These are phyloP conservation scores for Pseudohyphozyma bogoriensis DNA, from an alignment of 768 basidiomycete genomes.

Conservation along the genomic window DNA sequence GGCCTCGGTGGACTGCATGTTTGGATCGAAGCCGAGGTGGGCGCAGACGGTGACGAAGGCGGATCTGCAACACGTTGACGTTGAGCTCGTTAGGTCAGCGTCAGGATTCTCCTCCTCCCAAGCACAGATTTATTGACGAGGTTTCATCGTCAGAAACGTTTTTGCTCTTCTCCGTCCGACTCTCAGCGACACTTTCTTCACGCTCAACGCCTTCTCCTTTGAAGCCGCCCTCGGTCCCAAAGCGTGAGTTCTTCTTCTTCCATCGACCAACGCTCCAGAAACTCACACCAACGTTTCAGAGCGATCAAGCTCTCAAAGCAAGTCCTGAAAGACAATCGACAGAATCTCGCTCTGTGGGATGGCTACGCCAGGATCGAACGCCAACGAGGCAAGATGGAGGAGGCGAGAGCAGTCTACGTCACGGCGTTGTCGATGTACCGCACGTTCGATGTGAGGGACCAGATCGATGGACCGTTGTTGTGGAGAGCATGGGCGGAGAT, in stretches of 20 bases:
- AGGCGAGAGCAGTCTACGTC: conserved; percentile 40
- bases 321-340: conserved; percentile 35
- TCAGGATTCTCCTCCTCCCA: not conserved
- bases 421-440: conserved; percentile 37
- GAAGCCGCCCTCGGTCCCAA: conserved; percentile 34
- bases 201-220: conserved; percentile 36
- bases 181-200: conserved; percentile 35
- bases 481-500: conserved; percentile 41
- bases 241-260: conserved; percentile 27
- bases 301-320: conserved; percentile 39
- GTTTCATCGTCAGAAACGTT: conserved; percentile 25
- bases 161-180: conserved; percentile 29
- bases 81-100: conserved; percentile 29
- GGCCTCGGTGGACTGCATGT: conserved; percentile 29
- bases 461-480: conserved; percentile 32
- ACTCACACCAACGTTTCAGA: conserved; percentile 21
- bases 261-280: not conserved
- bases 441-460: conserved; percentile 19
- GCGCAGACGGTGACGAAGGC: conserved; percentile 26
- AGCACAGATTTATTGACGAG: not conserved
- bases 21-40: conserved; percentile 28
- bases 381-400: conserved; percentile 36
- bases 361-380: conserved; percentile 39
- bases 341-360: conserved; percentile 40
- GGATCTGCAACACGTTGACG: conserved; percentile 28